Percentiles rank a stretch among this genome's conserved stretches.
These are phyloP conservation scores for Tetradesmus lagerheimii DNA, from an alignment of 139 green algal genomes.

Conservation along the genomic window DNA sequence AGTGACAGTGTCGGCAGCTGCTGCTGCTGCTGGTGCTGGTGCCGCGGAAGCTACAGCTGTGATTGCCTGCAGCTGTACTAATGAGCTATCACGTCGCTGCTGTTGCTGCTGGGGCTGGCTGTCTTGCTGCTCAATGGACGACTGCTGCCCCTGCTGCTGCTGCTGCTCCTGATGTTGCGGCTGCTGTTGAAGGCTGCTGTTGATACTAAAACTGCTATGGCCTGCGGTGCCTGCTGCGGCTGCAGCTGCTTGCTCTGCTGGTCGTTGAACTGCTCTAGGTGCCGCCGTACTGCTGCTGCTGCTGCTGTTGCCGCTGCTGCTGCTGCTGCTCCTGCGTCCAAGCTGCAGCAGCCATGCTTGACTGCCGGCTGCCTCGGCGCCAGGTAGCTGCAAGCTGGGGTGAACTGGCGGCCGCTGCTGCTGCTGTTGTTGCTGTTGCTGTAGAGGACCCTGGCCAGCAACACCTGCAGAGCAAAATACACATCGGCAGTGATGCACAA, in stretches of 20 bases:
- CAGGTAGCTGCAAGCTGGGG: background rate
- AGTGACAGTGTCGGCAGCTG: background rate
- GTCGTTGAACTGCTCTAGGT: background rate
- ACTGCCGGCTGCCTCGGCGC: background rate
- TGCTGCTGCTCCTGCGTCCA: conserved; percentile 14
- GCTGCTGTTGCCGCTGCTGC: conserved; percentile 17
- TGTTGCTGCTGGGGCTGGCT: conserved; percentile 28
- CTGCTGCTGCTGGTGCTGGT: conserved; percentile 1
- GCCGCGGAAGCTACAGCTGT: background rate
- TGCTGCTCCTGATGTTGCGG: background rate
- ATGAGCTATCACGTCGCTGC: background rate
- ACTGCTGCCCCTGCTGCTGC: background rate
- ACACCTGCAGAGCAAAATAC: background rate
- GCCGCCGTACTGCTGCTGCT: background rate
- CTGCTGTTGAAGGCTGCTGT: background rate
- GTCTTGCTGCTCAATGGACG: background rate
- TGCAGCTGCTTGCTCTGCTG: conserved; percentile 7
- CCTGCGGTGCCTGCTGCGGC: background rate
- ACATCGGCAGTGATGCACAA: background rate
- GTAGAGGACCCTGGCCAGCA: background rate
- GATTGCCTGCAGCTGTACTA: background rate
- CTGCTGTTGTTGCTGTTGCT: background rate
- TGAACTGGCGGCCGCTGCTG: background rate
- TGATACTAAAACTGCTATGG: background rate
- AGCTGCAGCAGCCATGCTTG: background rate